phyloP scores from a whole-genome alignment of 441 rosid species.

The Oxalis stricta region DNA sequence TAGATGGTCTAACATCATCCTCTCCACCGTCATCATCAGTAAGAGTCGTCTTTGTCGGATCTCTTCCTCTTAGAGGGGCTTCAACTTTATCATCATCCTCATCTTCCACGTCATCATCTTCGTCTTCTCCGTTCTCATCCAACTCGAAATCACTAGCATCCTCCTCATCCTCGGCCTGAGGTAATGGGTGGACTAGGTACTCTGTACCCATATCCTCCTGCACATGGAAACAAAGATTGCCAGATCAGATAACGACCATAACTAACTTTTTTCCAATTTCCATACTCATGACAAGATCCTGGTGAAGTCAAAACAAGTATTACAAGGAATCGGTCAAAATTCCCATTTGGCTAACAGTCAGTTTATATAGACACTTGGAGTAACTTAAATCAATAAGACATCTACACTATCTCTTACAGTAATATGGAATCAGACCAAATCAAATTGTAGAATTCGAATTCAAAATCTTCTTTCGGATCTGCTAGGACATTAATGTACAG shows the following conservation, averaged over 20 bases:
- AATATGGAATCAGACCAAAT: no score
- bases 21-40: conserved; percentile 47
- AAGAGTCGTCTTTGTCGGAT: conserved; percentile 30
- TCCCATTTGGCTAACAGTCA: no score
- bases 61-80: conserved; percentile 63
- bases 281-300: neutral
- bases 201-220: conserved; percentile 83
- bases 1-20: conserved; percentile 65
- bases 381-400: no score
- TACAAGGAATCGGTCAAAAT: no score
- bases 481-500: no score
- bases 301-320: neutral
- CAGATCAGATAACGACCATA: neutral
- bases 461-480: no score
- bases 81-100: conserved; percentile 16
- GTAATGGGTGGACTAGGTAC: conserved; percentile 61
- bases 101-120: conserved; percentile 26
- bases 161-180: conserved; percentile 63
- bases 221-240: neutral
- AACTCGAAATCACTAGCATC: conserved; percentile 84
- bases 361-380: no score
- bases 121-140: conserved; percentile 47
- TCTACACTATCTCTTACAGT: no score
- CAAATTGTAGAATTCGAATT: no score
- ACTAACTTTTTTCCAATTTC: no score